Percentiles rank a stretch among this genome's conserved stretches.
phyloP scores from a whole-genome alignment of 805 yeast species.

The Hanseniaspora pseudoguilliermondii region DNA sequence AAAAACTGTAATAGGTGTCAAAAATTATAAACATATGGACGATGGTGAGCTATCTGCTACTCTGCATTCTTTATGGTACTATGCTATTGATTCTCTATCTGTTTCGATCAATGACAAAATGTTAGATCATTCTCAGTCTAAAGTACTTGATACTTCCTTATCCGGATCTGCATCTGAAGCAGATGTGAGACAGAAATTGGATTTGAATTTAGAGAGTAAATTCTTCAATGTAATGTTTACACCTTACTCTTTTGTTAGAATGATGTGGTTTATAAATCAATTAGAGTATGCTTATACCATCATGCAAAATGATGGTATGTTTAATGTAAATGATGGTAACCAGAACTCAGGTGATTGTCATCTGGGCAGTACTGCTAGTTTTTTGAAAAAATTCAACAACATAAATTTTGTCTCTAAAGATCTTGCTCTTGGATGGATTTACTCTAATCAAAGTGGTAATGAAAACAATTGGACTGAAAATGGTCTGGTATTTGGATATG shows the following conservation, averaged over 20 bases:
- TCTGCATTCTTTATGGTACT: conserved; percentile 19
- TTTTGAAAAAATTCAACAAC: conserved; percentile 24
- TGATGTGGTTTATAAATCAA: conserved; percentile 29
- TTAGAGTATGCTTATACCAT: not conserved
- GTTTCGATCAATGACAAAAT: conserved; percentile 23
- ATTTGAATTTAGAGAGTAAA: conserved; percentile 46
- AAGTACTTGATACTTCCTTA: conserved; percentile 35
- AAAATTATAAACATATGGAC: not conserved
- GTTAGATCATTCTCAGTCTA: conserved; percentile 30
- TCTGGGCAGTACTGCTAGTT: not conserved
- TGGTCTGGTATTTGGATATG: conserved; percentile 72
- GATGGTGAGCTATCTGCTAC: not conserved
- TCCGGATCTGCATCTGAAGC: conserved; percentile 33
- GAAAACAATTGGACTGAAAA: conserved; percentile 32
- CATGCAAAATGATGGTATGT: not conserved
- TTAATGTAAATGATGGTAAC: not conserved
- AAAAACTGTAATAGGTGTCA: not conserved
- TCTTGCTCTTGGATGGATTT: conserved; percentile 69
- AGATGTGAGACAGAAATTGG: conserved; percentile 25
- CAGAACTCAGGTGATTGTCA: not conserved
- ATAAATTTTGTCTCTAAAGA: conserved; percentile 50
- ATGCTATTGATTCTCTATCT: conserved; percentile 22
- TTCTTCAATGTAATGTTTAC: conserved; percentile 47
- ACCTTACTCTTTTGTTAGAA: conserved; percentile 35
- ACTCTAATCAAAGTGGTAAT: conserved; percentile 20